Conservation (phyloP, 2,329 filamentous ascomycete species). For the Fusarium subtropicale region DNA sequence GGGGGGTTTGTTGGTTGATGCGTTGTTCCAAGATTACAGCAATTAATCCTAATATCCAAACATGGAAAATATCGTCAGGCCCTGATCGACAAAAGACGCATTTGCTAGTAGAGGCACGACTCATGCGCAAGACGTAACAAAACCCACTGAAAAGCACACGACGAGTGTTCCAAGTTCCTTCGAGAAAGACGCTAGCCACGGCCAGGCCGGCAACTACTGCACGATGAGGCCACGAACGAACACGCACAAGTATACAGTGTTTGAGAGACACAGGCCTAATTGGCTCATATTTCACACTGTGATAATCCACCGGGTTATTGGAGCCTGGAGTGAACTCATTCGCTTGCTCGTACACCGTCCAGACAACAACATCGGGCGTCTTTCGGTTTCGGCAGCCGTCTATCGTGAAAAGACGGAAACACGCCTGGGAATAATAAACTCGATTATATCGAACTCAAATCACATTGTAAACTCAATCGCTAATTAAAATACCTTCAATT, state of each 20-base stretch:
- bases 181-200: constrained; percentile 44
- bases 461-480: not conserved
- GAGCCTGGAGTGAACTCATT: not conserved
- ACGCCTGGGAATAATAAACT: constrained; percentile 24
- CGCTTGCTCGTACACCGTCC: constrained; percentile 1
- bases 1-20: constrained; percentile 15
- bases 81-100: constrained; percentile 15
- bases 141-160: constrained; percentile 38
- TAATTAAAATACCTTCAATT: not conserved
- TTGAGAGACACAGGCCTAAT: not conserved
- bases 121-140: constrained; percentile 23
- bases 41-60: constrained; percentile 12
- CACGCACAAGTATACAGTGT: constrained; percentile 41
- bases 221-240: constrained; percentile 42
- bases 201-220: constrained; percentile 47
- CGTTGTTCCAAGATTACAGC: constrained; percentile 20
- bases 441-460: not conserved
- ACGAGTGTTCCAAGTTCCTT: constrained; percentile 36
- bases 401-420: constrained; percentile 13
- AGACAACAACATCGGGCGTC: constrained; percentile 9
- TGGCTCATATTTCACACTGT: constrained; percentile 32
- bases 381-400: constrained; percentile 15
- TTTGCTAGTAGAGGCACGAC: constrained; percentile 12
- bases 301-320: constrained; percentile 12
- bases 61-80: constrained; percentile 1